phyloP scores from a whole-genome alignment of 768 basidiomycete species.

The Phlebiopsis gigantea region DNA sequence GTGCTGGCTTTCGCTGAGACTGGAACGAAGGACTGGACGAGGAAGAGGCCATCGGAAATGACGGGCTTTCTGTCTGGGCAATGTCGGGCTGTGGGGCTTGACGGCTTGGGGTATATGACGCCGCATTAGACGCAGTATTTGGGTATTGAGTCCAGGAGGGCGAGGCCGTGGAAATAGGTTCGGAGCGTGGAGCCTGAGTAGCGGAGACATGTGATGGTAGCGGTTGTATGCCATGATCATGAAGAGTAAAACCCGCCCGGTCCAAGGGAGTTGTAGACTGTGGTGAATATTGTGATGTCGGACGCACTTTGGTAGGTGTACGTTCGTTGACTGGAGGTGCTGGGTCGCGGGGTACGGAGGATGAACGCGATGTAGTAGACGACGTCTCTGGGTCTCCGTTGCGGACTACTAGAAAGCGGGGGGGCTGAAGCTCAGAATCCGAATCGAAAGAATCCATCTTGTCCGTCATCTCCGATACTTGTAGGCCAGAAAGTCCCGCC shows the following conservation, averaged over 20 bases:
- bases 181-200: too few species aligned
- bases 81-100: neutral
- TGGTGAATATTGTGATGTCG: too few species aligned
- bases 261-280: too few species aligned
- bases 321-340: neutral
- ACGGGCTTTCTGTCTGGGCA: neutral
- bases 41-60: neutral
- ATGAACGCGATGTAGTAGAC: neutral
- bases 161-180: neutral
- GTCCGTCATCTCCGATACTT: neutral
- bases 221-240: neutral
- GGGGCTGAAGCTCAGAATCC: constrained; percentile 2
- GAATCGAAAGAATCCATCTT: neutral
- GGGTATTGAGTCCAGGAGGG: neutral
- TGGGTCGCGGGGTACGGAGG: neutral
- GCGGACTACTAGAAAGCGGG: constrained; percentile 5
- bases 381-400: constrained; percentile 9
- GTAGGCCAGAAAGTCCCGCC: neutral
- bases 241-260: neutral
- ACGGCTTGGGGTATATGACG: neutral
- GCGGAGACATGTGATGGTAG: too few species aligned
- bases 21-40: neutral
- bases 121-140: neutral
- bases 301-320: too few species aligned
- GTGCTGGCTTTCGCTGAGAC: neutral